phyloP scores from a whole-genome alignment of 2,329 filamentous ascomycete species.

The Atkinsonella texensis region DNA sequence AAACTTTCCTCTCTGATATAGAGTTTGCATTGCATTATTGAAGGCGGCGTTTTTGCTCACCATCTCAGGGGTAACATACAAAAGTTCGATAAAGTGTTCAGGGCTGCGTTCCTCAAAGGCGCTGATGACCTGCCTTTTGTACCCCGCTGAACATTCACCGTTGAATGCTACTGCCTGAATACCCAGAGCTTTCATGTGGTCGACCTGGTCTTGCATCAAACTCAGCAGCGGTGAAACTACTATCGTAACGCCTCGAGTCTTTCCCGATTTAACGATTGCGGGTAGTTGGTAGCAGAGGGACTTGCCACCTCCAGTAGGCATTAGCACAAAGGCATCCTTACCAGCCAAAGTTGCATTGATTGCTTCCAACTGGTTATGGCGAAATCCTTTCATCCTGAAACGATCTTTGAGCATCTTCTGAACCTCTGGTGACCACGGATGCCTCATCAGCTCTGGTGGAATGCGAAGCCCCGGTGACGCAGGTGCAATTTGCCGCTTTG shows the following conservation, averaged over 20 bases:
- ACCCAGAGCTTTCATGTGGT: conserved; percentile 60
- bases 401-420: conserved; percentile 66
- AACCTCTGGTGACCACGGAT: conserved; percentile 80
- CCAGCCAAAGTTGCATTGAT: conserved; percentile 87
- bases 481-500: conserved; percentile 20
- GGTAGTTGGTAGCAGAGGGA: conserved; percentile 95
- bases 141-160: conserved; percentile 52
- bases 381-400: conserved; percentile 78
- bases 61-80: conserved; percentile 98
- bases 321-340: conserved; percentile 86
- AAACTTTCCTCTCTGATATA: conserved; percentile 62
- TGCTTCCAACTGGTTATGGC: conserved; percentile 83
- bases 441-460: conserved; percentile 44
- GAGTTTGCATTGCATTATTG: conserved; percentile 47
- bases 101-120: conserved; percentile 50
- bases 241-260: conserved; percentile 75
- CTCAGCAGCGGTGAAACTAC: conserved; percentile 93
- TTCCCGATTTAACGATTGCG: conserved; percentile 68
- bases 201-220: conserved; percentile 94
- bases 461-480: conserved; percentile 22
- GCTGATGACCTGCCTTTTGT: conserved; percentile 54
- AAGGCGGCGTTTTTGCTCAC: conserved; percentile 68
- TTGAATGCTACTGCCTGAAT: conserved; percentile 78
- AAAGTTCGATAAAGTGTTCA: conserved; percentile 67
- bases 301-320: conserved; percentile 96